Evolutionary conservation across 768 basidiomycete species (phyloP).

Genomic region (Leccinum barrowsii): DNA sequence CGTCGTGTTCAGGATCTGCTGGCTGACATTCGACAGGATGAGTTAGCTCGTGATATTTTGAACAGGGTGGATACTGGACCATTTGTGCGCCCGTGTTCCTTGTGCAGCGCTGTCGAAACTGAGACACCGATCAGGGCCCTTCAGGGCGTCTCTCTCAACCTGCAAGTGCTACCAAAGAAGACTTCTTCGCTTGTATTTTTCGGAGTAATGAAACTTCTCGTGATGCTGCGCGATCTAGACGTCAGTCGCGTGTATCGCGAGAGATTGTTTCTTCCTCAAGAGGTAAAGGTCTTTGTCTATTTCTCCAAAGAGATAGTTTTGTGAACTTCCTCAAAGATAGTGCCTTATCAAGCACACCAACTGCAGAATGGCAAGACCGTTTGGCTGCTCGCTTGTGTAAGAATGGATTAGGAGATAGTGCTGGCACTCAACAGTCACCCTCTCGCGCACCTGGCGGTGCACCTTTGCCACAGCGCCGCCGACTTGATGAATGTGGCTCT

Average conservation of each 20-base stretch:
- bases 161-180: constrained; percentile 65
- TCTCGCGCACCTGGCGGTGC: constrained; percentile 29
- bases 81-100: constrained; percentile 48
- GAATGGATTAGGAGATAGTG: constrained; percentile 8
- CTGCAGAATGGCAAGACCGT: constrained; percentile 76
- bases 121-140: constrained; percentile 49
- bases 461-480: constrained; percentile 45
- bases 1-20: constrained; percentile 59
- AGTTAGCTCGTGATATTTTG: constrained; percentile 74
- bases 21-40: constrained; percentile 63
- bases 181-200: constrained; percentile 73
- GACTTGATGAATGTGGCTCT: constrained; percentile 33
- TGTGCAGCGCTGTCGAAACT: not conserved
- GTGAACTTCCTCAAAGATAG: constrained; percentile 40
- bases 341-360: constrained; percentile 59
- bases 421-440: constrained; percentile 14
- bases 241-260: constrained; percentile 73
- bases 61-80: constrained; percentile 75
- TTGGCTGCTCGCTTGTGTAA: constrained; percentile 53
- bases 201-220: constrained; percentile 51
- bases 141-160: constrained; percentile 62
- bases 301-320: not conserved
- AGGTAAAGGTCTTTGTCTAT: constrained; percentile 34
- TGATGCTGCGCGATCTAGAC: constrained; percentile 58
- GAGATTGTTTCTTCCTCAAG: constrained; percentile 75